Percentiles rank a stretch among this genome's conserved stretches.
Conservation (phyloP, 2,329 filamentous ascomycete species). For the Nigrograna mackinnonii region DNA sequence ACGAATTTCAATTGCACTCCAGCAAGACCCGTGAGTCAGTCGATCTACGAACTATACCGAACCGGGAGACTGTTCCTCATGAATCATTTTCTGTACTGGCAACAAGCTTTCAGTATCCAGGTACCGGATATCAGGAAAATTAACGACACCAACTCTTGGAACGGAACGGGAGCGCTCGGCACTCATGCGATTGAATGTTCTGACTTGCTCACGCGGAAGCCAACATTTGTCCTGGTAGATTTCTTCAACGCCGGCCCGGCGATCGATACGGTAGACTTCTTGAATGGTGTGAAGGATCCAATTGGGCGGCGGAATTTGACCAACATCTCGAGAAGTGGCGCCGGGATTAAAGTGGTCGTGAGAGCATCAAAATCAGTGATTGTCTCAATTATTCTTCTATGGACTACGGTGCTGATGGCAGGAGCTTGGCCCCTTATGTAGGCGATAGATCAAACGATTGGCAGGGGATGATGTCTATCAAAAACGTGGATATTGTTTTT, state of each 20-base stretch:
- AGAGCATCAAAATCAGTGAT: too few relatives aligned
- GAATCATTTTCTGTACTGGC: constrained; percentile 76
- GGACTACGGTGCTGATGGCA: too few relatives aligned
- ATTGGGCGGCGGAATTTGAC: constrained; percentile 45
- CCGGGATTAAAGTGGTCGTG: too few relatives aligned
- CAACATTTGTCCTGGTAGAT: constrained; percentile 75
- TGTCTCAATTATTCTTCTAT: too few relatives aligned
- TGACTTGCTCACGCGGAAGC: constrained; percentile 63
- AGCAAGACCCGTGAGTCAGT: constrained; percentile 62
- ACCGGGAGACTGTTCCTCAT: constrained; percentile 67
- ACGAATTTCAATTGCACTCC: constrained; percentile 71
- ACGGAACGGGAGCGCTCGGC: constrained; percentile 57
- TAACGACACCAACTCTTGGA: constrained; percentile 66
- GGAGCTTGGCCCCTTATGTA: too few relatives aligned
- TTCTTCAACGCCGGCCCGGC: constrained; percentile 75
- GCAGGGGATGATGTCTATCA: too few relatives aligned
- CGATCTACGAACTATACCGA: constrained; percentile 48
- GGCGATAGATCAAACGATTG: too few relatives aligned
- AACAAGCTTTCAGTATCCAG: constrained; percentile 42
- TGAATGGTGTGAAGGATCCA: constrained; percentile 61
- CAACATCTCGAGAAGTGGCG: too few relatives aligned
- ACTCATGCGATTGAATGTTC: constrained; percentile 37
- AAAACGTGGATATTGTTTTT: too few relatives aligned
- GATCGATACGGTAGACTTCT: constrained; percentile 66
- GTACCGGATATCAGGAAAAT: constrained; percentile 50